A percentile compares a stretch with the other conserved stretches of the same genome.
Evolutionary conservation across 345 rosid species (phyloP).

Genomic region (Pistacia atlantica): DNA sequence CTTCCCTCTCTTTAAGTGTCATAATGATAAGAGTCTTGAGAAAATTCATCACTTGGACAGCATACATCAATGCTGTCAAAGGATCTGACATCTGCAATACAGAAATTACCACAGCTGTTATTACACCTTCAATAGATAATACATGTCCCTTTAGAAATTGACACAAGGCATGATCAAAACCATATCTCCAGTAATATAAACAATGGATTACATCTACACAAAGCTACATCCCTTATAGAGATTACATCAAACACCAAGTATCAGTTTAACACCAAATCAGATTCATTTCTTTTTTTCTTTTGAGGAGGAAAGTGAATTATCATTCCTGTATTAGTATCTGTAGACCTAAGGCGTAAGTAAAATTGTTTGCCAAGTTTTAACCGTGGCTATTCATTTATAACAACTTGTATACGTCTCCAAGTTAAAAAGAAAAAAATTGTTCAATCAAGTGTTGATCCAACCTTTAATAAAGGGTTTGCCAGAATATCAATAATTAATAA

Average conservation of each 20-base stretch:
- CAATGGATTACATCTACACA: background rate
- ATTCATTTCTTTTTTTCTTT: background rate
- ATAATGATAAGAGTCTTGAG: conserved; percentile 72
- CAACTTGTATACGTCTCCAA: no score
- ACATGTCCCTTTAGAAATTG: background rate
- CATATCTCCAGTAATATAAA: background rate
- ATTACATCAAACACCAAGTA: background rate
- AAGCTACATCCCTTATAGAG: background rate
- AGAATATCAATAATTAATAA: no score
- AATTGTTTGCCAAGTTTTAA: no score
- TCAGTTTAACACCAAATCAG: background rate
- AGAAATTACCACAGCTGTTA: conserved; percentile 11
- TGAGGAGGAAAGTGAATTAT: background rate
- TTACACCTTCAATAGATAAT: conserved; percentile 7
- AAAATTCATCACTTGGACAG: conserved; percentile 96
- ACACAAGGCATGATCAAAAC: background rate
- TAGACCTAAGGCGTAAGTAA: no score
- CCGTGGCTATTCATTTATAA: no score
- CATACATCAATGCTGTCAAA: conserved; percentile 92
- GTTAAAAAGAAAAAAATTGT: no score
- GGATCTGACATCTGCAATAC: conserved; percentile 93
- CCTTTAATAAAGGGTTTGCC: no score
- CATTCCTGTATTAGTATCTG: no score
- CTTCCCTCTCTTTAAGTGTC: conserved; percentile 72
- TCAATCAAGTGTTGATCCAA: no score